Evolutionary conservation across 805 yeast genomes (phyloP).

Genomic region (Myxozyma kluyveri): DNA sequence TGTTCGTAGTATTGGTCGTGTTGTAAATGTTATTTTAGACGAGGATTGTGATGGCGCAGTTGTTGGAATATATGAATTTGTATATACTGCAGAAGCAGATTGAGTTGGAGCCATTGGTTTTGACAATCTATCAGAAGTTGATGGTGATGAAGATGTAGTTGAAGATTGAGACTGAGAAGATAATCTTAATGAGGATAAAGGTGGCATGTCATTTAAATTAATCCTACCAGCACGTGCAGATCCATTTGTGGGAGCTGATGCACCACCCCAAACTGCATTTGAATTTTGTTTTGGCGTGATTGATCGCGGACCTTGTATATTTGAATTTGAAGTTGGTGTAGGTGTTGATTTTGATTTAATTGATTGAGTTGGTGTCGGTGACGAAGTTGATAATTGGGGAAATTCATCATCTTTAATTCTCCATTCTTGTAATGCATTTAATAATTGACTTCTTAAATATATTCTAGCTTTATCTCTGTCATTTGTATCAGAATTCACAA

Average conservation of each 20-base stretch:
- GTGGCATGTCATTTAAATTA: constrained; percentile 10
- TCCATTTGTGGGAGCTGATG: neutral
- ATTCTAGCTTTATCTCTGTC: neutral
- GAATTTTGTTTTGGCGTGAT: too few species aligned
- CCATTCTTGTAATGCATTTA: neutral
- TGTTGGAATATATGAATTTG: constrained; percentile 22
- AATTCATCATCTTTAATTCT: too few species aligned
- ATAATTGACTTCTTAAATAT: constrained; percentile 15
- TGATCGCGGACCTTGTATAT: neutral
- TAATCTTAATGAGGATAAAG: neutral
- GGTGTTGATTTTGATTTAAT: neutral
- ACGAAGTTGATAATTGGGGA: neutral
- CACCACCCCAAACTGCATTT: neutral
- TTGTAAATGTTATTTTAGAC: constrained; percentile 16
- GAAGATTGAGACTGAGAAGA: neutral
- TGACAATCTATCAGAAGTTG: constrained; percentile 13
- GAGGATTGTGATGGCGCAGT: constrained; percentile 7
- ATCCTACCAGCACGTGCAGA: neutral
- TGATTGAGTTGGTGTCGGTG: neutral
- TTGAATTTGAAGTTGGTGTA: neutral
- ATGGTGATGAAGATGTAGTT: constrained; percentile 8
- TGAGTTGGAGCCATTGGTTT: constrained; percentile 12
- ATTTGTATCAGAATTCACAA: neutral
- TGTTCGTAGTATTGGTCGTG: neutral
- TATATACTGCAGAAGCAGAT: constrained; percentile 15